Conservation (phyloP, 495 filamentous ascomycete species). For the Penicillium ochrochloron region DNA sequence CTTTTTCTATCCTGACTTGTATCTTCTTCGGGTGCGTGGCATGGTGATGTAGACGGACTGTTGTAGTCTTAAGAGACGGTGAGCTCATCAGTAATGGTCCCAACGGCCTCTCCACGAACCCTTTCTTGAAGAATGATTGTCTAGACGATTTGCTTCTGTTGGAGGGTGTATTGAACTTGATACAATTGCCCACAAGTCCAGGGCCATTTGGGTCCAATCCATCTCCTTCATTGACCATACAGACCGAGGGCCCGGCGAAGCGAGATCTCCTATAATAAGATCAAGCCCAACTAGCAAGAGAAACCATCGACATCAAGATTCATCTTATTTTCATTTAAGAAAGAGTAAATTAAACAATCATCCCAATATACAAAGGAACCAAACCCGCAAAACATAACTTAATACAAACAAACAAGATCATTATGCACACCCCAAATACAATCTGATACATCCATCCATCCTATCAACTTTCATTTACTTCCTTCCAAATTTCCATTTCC, state of each 20-base stretch:
- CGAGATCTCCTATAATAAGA: too few relatives aligned
- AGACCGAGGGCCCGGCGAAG: too few relatives aligned
- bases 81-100: not conserved
- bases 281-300: too few relatives aligned
- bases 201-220: not conserved
- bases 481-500: too few relatives aligned
- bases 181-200: not conserved
- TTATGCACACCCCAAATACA: not conserved
- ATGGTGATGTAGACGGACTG: constrained; percentile 38
- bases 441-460: not conserved
- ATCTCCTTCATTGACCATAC: not conserved
- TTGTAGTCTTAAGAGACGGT: not conserved
- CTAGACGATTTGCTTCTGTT: too few relatives aligned
- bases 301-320: not conserved
- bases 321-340: not conserved
- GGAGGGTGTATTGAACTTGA: too few relatives aligned
- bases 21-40: constrained; percentile 52
- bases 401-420: not conserved
- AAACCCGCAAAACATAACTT: not conserved
- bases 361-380: not conserved
- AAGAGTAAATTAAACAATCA: not conserved
- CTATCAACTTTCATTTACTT: too few relatives aligned
- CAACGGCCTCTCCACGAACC: too few relatives aligned
- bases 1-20: constrained; percentile 23
- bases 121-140: too few relatives aligned